These are phyloP conservation scores for Nicotiana knightiana DNA, from an alignment of 257 asterid species.

Conservation along the genomic window DNA sequence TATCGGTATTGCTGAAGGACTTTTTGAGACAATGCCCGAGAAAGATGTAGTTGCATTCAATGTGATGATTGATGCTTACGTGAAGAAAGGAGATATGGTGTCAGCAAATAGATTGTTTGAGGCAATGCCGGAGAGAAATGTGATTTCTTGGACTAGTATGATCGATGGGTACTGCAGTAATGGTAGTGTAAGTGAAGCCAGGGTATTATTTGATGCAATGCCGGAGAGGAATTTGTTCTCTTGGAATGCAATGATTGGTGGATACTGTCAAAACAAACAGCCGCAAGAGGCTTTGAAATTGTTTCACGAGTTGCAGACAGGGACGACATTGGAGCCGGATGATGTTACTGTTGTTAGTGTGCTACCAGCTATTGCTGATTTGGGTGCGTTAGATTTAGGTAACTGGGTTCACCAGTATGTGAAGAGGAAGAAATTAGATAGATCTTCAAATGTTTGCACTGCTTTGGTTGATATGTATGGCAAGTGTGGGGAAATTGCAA, in stretches of 20 bases:
- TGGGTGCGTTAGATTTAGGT: slow-evolving; percentile 88
- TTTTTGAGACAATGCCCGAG: slow-evolving; percentile 51
- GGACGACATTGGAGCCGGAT: slow-evolving; percentile 44
- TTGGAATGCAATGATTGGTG: slow-evolving; percentile 93
- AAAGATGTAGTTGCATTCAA: slow-evolving; percentile 68
- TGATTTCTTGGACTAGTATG: slow-evolving; percentile 90
- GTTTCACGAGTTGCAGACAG: slow-evolving; percentile 55
- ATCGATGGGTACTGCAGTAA: slow-evolving; percentile 68
- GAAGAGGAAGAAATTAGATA: slow-evolving; percentile 56
- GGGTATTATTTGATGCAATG: slow-evolving; percentile 63
- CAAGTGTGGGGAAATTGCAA: slow-evolving; percentile 72
- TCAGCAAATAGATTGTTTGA: slow-evolving; percentile 56
- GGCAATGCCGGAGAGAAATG: slow-evolving; percentile 59
- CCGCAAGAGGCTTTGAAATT: slow-evolving; percentile 58
- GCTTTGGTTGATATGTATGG: slow-evolving; percentile 89
- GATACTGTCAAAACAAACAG: slow-evolving; percentile 62
- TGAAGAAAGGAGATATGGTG: slow-evolving; percentile 61
- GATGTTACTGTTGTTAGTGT: slow-evolving; percentile 71
- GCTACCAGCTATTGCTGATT: slow-evolving; percentile 85
- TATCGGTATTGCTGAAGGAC: slow-evolving; percentile 34
- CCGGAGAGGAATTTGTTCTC: slow-evolving; percentile 68
- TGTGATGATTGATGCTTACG: slow-evolving; percentile 78
- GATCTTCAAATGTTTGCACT: slow-evolving; percentile 66
- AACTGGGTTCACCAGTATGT: slow-evolving; percentile 54
- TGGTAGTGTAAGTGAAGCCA: slow-evolving; percentile 52